Evolutionary conservation across 768 basidiomycete species (phyloP), one percentile per base, ranked within the genome.

Genomic region (Boletus edulis): DNA sequence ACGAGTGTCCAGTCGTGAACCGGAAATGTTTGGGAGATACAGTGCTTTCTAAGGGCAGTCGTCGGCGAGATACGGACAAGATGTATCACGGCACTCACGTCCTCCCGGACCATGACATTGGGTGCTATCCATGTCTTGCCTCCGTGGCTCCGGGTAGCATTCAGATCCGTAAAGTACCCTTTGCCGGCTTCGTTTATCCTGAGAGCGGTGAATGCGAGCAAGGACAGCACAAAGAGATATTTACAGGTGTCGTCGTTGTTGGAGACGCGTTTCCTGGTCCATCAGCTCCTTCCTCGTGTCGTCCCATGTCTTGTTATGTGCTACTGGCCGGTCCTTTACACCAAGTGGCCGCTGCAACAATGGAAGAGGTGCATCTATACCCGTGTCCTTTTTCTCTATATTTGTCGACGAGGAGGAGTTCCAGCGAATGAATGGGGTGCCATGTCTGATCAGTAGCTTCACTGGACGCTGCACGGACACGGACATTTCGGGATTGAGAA

Each of bases 81-180:
- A 42, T 13, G 35, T 18, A 43, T 27, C 45, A 42, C n/a, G 20
- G 11, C 29, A 79, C 90, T 61, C 66, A 95, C 95, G 60, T 96
- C 92, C 75, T 94, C 91, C 29, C 86, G 84, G 58, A 98, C 94
- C 62, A 98, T 77, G 20, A 90, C 88, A 20, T 81, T 84, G 1
- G 94, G 95, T 12, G 94, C 94, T 49, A 94, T 82, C 94, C 93
- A 98, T 10, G 89, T 88, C 75, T 98, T 98, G 15, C 96, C 96
- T 15, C 93, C 94, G 62, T 93, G 83, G 41, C 79, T 79, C 48
- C 87, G 76, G 2, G 91, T 88, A 67, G 86, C 84, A 63, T 91
- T 89, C 39, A 86, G 77, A 67, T 98, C 96, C 49, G 89, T 80
- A 64, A 92, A 98, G 72, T 98, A 96, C 0, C 94, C 93, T 65